Base-by-base conservation (phyloP, 2,329 filamentous ascomycete species). In the Aspergillus nomiae region DNA sequence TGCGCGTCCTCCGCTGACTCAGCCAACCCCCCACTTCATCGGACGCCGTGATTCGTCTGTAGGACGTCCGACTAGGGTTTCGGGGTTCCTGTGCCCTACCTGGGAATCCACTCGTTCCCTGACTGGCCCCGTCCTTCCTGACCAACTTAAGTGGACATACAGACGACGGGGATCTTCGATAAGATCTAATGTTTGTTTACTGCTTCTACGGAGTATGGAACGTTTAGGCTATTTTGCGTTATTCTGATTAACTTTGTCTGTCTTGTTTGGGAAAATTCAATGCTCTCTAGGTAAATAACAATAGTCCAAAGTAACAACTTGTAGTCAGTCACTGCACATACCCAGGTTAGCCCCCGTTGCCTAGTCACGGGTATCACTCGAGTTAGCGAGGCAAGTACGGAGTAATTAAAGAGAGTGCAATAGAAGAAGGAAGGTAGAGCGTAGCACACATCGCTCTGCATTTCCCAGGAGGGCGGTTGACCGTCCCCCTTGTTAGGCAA, bases 1-100 rank as follows among this genome's bases (percentile, higher is more conserved):
- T 76, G 73, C 74, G 74, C 71, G 74, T 73, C 74, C 71, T 71
- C 62, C 57, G 66, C 63, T 75, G 69, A 75, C 61, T 76, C 70
- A 76, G 70, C 71, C 64, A 63, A 8, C 3, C 5, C 48, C 41
- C 54, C 48, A 34, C 48, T 26, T 24, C 21, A 24, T 24, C 21
- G 21, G 21, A 24, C 21, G 1, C 8, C 7, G 0, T 19, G 26
- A 59, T 59, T 38, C 26, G 58, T 14, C 3, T 1, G 7, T 19
- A 10, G 2, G 16, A 12, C 24, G 34, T 46, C 58, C n/a, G 48
- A 26, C 43, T 59, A 55, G 56, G 60, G 60, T 51, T 58, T 54
- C n/a, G 38, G 56, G 38, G 8, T 11, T 34, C 43, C 36, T 50
- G 26, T 55, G 53, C 55, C 62, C 62, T 58, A 54, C 21, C 19